Conservation (phyloP, 441 rosid species). For the Erodium texanum region DNA sequence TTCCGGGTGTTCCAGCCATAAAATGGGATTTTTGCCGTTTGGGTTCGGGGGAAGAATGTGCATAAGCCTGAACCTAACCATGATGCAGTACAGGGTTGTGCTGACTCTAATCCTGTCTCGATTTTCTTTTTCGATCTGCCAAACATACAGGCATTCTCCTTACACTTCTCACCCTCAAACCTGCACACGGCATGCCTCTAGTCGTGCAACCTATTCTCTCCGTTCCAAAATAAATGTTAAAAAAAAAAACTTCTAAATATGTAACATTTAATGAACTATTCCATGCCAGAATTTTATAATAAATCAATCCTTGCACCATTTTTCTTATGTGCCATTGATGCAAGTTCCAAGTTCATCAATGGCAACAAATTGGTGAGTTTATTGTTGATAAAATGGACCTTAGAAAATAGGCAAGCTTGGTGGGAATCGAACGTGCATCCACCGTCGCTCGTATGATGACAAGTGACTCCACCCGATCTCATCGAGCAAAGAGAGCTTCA, state of each 20-base stretch:
- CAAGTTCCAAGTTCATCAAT: not conserved
- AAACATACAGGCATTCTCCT: constrained; percentile 63
- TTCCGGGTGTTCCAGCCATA: constrained; percentile 77
- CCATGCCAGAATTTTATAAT: too few relatives aligned
- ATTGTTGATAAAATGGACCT: not conserved
- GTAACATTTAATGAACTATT: too few relatives aligned
- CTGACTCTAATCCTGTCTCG: constrained; percentile 50
- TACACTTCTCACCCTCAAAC: constrained; percentile 64
- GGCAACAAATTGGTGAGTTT: not conserved
- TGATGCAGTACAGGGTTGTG: constrained; percentile 73
- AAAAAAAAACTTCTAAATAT: too few relatives aligned
- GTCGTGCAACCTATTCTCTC: too few relatives aligned
- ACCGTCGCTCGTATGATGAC: constrained; percentile 56
- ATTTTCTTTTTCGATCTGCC: constrained; percentile 61
- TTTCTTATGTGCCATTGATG: too few relatives aligned
- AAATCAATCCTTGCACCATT: too few relatives aligned
- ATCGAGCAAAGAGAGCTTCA: constrained; percentile 66
- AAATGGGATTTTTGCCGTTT: constrained; percentile 91
- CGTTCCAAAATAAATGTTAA: too few relatives aligned
- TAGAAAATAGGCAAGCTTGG: constrained; percentile 64
- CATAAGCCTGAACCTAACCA: constrained; percentile 60
- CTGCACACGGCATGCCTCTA: constrained; percentile 14
- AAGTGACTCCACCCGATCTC: constrained; percentile 79
- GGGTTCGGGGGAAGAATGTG: constrained; percentile 99
- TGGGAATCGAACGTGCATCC: constrained; percentile 95